phyloP scores from a whole-genome alignment of 2,329 filamentous ascomycete genomes.

The Escovopsis sp. region DNA sequence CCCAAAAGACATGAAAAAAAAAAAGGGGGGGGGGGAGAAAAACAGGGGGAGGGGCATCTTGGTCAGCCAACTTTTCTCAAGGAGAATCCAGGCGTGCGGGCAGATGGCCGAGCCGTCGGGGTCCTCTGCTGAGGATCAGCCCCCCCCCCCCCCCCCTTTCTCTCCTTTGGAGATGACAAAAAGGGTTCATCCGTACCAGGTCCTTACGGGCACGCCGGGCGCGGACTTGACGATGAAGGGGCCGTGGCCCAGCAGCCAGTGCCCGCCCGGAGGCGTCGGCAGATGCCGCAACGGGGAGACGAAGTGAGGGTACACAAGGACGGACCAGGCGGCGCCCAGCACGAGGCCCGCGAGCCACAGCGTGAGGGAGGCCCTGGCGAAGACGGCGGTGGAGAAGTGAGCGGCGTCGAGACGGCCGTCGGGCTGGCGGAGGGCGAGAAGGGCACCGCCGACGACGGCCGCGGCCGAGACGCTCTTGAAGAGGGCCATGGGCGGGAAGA shows the following conservation, averaged over 20 bases:
- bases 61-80: not conserved
- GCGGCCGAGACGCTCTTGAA: slow-evolving; percentile 12
- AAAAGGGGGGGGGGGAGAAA: not conserved
- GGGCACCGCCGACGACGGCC: slow-evolving; percentile 12
- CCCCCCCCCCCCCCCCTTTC: not conserved
- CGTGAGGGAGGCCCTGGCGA: slow-evolving; percentile 19
- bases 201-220: slow-evolving; percentile 29
- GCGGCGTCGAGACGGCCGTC: slow-evolving; percentile 5
- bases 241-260: slow-evolving; percentile 36
- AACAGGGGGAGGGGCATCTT: not conserved
- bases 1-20: too few relatives aligned
- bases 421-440: slow-evolving; percentile 8
- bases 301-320: slow-evolving; percentile 33
- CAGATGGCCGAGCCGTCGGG: too few relatives aligned
- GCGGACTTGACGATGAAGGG: slow-evolving; percentile 22
- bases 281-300: slow-evolving; percentile 35
- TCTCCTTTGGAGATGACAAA: not conserved
- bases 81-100: too few relatives aligned
- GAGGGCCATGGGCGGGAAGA: not conserved
- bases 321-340: slow-evolving; percentile 24
- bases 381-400: slow-evolving; percentile 13
- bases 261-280: slow-evolving; percentile 27
- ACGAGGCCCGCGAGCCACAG: slow-evolving; percentile 22
- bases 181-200: slow-evolving; percentile 27
- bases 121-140: too few relatives aligned